Evolutionary conservation across 768 basidiomycete genomes (phyloP), one percentile per base, ranked within the genome.

Genomic region (Lyophyllum decastes): DNA sequence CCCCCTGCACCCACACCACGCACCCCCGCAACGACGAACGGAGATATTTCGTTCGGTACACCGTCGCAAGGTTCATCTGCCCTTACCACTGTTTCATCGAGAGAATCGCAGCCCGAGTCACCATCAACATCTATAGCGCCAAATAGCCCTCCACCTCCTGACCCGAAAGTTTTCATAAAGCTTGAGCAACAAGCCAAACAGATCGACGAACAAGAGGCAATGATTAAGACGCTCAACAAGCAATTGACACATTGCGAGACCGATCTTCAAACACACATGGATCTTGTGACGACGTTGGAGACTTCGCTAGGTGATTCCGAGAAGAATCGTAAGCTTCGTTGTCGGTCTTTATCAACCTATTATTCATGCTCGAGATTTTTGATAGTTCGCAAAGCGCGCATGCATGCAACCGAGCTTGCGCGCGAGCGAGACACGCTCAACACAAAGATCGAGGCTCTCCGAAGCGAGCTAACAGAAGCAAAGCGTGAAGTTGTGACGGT

Each of bases 221-320:
- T 94, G 89, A 92, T 96, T 76, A 91, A 92, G 73, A 94, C 91
- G 22, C 82, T 97, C 60, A 95, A 94, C 73, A 95, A 96, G 72
- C 94, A 95, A 72, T 71, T 97, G 48, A 87, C 86, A n/a, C 94
- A 96, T 70, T 95, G 93, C 67, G 95, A 97, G 74, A 84, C 82
- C 60, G 94, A 97, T 72, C 78, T 95, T 61, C 91, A 95, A 64
- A 87, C 90, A 25, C 93, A 95, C 67, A 93, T 94, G 83, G 92
- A 96, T 70, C 83, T 94, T 52, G 92, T 94, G 60, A 82, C 76
- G 60, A 91, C 88, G 10, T 80, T 96, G 24, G 93, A 96, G 74
- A 83, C 87, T 44, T 93, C 92, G 6, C 79, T 96, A 14, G 89
- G 90, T 49, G 94, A 96, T 66, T 92, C 92, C 21, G 95, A 96